Percentiles rank a stretch among this genome's conserved stretches.
phyloP scores from a whole-genome alignment of 768 basidiomycete species.

The Coprinopsis cinerea region DNA sequence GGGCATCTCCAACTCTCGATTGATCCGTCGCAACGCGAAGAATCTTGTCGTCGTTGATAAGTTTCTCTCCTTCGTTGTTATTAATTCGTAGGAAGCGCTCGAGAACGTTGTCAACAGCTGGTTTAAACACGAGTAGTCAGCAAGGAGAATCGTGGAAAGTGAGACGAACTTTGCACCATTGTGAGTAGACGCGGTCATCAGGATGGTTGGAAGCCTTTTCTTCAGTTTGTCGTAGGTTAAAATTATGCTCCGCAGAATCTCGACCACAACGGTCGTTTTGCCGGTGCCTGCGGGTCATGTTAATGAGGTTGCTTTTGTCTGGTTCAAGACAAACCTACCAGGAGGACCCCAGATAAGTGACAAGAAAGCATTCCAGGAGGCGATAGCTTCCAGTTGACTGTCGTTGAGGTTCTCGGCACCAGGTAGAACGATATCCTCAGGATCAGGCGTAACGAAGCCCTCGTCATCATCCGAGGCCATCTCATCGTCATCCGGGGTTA shows the following conservation, averaged over 20 bases:
- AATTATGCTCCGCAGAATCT: constrained; percentile 45
- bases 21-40: constrained; percentile 64
- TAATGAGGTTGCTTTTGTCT: neutral
- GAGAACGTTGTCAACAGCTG: constrained; percentile 67
- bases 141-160: neutral
- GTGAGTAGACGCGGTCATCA: constrained; percentile 70
- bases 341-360: constrained; percentile 70
- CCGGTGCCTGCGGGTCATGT: constrained; percentile 47
- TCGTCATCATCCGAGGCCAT: neutral
- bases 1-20: constrained; percentile 50
- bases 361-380: constrained; percentile 36
- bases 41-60: constrained; percentile 53
- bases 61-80: constrained; percentile 24
- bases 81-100: constrained; percentile 55
- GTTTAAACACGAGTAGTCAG: neutral
- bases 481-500: neutral
- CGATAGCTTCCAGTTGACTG: constrained; percentile 49
- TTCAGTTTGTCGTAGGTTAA: constrained; percentile 18
- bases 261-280: constrained; percentile 65
- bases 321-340: constrained; percentile 37
- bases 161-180: constrained; percentile 37
- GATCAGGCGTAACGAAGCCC: neutral
- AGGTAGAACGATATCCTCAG: constrained; percentile 3
- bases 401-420: constrained; percentile 35
- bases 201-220: constrained; percentile 39